These are phyloP conservation scores for Nicotiana paniculata DNA, from an alignment of 257 asterid species.

Conservation along the genomic window DNA sequence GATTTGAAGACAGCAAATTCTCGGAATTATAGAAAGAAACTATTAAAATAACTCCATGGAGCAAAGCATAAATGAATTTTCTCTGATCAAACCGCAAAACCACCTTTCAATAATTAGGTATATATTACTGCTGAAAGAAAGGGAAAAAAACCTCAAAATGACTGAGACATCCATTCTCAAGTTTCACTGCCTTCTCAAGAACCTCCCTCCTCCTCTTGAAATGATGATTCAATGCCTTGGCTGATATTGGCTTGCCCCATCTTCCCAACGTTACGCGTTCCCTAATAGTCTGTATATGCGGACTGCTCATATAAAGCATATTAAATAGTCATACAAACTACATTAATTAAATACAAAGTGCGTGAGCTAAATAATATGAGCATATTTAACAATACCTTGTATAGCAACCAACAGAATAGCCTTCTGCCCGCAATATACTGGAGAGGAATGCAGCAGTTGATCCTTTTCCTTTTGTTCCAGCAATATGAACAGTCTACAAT, in stretches of 20 bases:
- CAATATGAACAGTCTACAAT: conserved; percentile 69
- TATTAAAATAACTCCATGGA: neutral
- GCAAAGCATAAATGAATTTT: neutral
- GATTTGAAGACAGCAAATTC: neutral
- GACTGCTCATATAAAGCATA: conserved; percentile 39
- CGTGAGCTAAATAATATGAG: neutral
- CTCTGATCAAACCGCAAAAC: neutral
- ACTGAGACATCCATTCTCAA: conserved; percentile 63
- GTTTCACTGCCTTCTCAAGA: conserved; percentile 52
- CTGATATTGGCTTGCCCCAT: conserved; percentile 63
- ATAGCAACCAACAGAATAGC: conserved; percentile 91
- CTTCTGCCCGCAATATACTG: conserved; percentile 74
- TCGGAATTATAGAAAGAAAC: neutral
- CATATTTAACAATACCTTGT: conserved; percentile 48
- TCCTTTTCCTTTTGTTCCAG: conserved; percentile 98
- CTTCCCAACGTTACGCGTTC: conserved; percentile 83
- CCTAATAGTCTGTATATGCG: conserved; percentile 81
- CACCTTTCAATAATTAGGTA: neutral
- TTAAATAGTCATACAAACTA: conserved; percentile 5
- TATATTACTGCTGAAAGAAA: neutral
- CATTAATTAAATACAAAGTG: neutral
- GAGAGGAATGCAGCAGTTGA: conserved; percentile 90
- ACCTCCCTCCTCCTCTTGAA: conserved; percentile 45
- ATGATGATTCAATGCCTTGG: conserved; percentile 49
- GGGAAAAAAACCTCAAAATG: conserved; percentile 74